Base-by-base conservation (phyloP, 352 stramenopile species). In the Pythium guiyangense region DNA sequence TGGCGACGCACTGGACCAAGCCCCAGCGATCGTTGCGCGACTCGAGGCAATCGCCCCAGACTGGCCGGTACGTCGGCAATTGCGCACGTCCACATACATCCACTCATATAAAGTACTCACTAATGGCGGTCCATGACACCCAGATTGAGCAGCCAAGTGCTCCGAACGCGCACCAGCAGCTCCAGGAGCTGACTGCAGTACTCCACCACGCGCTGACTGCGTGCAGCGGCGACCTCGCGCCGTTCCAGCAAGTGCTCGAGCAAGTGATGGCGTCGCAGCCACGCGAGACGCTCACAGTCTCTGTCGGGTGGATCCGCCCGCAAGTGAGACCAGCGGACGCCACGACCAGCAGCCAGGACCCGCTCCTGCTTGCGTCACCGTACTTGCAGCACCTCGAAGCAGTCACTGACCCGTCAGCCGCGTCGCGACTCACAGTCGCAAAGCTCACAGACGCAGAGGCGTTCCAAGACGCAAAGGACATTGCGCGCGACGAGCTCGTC, bases 401-500 rank as follows among this genome's bases (percentile, higher is more conserved):
- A 25, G 20, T 42, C 29, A 49, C 22, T 42, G 44, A 40, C 60
- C 60, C 50, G 49, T 55, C 4, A 37, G 54, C 11, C 11, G 26
- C 14, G 10, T 12, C 11, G 54, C 31, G 29, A 14, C 39, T 51
- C 40, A 35, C 60, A 59, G 25, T 78, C 27, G 8, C 64, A 27
- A 5, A 34, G 26, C 59, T 90, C 4, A 73, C 73, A 0, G 77
- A 89, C 9, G 75, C 74, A 0, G 66, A 90, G 49, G 73, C 67
- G 27, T 88, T 88, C 50, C 83, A 93, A 58, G 83, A 93, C 54
- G 72, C 83, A 8, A 93, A 93, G 59, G 83, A 93, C 62, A 83
- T 93, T 54, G 64, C 73, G 37, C 78, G 83, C n/a, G 83, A 93
- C 56, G 77, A 90, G 40, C 35, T 93, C 10, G 20, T 75, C n/a